Base-by-base conservation (phyloP, 2,329 filamentous ascomycete genomes). In the Curvularia spicifera region DNA sequence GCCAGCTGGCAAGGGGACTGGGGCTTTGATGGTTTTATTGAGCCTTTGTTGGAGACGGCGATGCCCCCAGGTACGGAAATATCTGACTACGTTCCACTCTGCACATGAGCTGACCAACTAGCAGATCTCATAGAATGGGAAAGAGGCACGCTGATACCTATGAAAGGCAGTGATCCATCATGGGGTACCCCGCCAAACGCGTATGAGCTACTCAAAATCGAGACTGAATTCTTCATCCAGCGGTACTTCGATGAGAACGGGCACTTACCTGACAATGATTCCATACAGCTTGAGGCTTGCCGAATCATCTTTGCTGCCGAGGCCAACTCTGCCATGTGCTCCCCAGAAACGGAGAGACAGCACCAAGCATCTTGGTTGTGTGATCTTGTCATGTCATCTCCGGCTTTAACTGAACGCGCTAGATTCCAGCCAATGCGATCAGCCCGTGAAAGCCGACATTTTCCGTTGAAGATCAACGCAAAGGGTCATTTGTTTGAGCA, bases 301-400 rank as follows among this genome's bases (percentile, higher is more conserved):
- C 67, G 69, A 18, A 66, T 71, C 22, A 66, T 71, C n/a, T 71
- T 70, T 35, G 66, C 67, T 10, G 63, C 66, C 0, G 69, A 71
- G n/a, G 57, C 60, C 0, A 45, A 54, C 5, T 59, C 59, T 4
- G 37, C 42, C 18, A 46, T 47, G 20, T 24, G 51, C n/a, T 46
- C 18, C 1, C 37, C 48, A 20, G 31, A 29, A 10, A 35, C 33
- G n/a, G 9, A 53, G n/a, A 13, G 44, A 42, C 22, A 26, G 3
- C 52, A 64, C 13, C 35, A 60, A 1, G 39, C 57, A 1, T 71
- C 69, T 7, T 71, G 67, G 69, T 54, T 71, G 7, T 62, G 69
- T 3, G 69, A 71, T 43, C 45, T 71, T 24, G 58, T 71, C 39
- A 69, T 71, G 64, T 65, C 67, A 1, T 64, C 62, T 15, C 51